Percentiles rank a stretch among this genome's conserved stretches.
Evolutionary conservation across 257 asterid genomes (phyloP).

Genomic region (Parsonsia alboflavescens): DNA sequence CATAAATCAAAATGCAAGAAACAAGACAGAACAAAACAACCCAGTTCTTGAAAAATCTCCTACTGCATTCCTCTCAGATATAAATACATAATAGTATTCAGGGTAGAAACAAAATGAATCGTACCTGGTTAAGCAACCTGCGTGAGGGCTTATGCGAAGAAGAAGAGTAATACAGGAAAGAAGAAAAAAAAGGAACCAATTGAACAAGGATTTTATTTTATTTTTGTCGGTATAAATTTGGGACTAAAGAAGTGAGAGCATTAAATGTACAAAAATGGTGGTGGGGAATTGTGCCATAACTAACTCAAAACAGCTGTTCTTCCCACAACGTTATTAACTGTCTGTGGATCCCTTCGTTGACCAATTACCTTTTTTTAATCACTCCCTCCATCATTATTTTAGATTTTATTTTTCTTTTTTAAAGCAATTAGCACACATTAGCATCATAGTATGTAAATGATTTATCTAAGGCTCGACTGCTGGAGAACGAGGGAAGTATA

Average conservation of each 20-base stretch:
- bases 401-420: no score
- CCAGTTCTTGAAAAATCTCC: not conserved
- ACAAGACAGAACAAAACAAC: conserved; percentile 1
- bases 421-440: no score
- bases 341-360: conserved; percentile 25
- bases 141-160: not conserved
- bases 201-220: conserved; percentile 5
- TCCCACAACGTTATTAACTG: conserved; percentile 20
- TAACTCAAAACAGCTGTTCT: conserved; percentile 27
- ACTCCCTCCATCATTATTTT: not conserved
- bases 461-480: no score
- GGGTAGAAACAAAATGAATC: not conserved
- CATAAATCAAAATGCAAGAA: conserved; percentile 1
- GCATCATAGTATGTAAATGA: no score
- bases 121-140: conserved; percentile 14
- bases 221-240: not conserved
- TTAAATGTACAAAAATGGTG: conserved; percentile 18
- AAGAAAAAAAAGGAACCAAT: not conserved
- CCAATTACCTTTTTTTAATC: conserved; percentile 11
- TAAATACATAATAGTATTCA: not conserved
- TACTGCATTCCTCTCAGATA: conserved; percentile 3
- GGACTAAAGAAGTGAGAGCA: conserved; percentile 14
- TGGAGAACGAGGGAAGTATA: no score
- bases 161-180: not conserved
- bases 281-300: conserved; percentile 20